Evolutionary conservation across 106 monocot genomes (phyloP), one percentile per base, ranked within the genome.

Genomic region (Allium cepa): DNA sequence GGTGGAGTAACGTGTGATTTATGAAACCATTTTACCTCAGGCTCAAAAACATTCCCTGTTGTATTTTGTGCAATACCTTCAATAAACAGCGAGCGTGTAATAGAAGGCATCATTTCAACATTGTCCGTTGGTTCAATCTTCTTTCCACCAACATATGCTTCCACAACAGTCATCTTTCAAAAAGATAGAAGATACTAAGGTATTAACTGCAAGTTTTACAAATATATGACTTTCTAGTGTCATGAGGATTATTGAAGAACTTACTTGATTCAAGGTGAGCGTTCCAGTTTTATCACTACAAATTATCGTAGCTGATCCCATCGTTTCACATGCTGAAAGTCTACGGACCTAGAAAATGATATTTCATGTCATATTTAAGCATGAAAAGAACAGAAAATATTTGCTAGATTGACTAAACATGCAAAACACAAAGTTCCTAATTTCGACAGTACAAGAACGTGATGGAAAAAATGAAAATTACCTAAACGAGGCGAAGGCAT

Each of bases 251-350:
- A 26, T 14, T 28, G 60, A 60, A 26, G 15, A 63, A 47, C 22
- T 63, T 72, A 95, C 94, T 85, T 95, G 74, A 85, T 95, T 95
- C 56, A 91, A 49, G 26, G 94, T 95, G 17, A 95, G 72, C 66
- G 94, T 95, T 60, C 94, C 94, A 60, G 94, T 95, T 75, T 95
- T 95, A 50, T 95, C 94, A 72, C 94, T 95, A 62, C 94, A 95
- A 49, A 95, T 95, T 57, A 90, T 95, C 55, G 94, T 95, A 57
- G 94, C 94, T 14, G 94, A 95, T 50, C 94, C 94, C 94, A 95
- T 95, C 55, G 94, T 95, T 82, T 95, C 94, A 79, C 94, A 95
- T 22, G 94, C 84, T 75, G 94, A 95, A 79, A 95, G 87, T 59
- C 94, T 80, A 14, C 90, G 82, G 9, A 95, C 94, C 94, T 95